A percentile compares a stretch with the other conserved stretches of the same genome.
Evolutionary conservation across 2,329 filamentous ascomycete genomes (phyloP).

Genomic region (Aureobasidium mangrovei): DNA sequence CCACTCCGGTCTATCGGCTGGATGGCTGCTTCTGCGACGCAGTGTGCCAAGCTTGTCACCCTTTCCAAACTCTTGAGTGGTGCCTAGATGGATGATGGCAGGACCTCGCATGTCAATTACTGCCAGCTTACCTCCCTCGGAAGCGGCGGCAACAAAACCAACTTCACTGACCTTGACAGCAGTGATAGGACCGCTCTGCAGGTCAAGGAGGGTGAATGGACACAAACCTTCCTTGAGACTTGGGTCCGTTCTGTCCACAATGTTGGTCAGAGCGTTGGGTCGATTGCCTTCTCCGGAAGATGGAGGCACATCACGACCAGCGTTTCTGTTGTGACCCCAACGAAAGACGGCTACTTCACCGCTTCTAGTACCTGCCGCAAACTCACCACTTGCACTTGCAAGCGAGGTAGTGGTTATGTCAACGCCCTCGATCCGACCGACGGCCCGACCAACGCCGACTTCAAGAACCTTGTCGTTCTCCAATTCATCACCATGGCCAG

Average conservation of each 20-base stretch:
- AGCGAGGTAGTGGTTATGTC: constrained; percentile 73
- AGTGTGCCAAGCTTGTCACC: constrained; percentile 70
- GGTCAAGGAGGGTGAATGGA: constrained; percentile 72
- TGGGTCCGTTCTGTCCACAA: constrained; percentile 63
- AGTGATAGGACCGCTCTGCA: constrained; percentile 72
- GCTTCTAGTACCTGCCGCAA: constrained; percentile 68
- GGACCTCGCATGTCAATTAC: constrained; percentile 86
- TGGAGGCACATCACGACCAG: constrained; percentile 51
- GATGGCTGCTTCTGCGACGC: constrained; percentile 43
- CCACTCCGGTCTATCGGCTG: constrained; percentile 54
- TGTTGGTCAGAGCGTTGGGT: constrained; percentile 55
- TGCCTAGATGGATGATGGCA: constrained; percentile 67
- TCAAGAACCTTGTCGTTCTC: constrained; percentile 78
- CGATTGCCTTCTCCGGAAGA: constrained; percentile 39
- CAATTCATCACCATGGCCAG: constrained; percentile 83
- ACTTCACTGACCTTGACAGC: constrained; percentile 81
- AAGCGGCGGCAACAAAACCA: constrained; percentile 82
- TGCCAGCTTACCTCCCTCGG: constrained; percentile 69
- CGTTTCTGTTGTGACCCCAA: constrained; percentile 73
- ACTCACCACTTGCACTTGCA: constrained; percentile 70
- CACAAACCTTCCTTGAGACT: constrained; percentile 69
- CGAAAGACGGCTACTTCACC: constrained; percentile 84
- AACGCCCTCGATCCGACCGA: constrained; percentile 69
- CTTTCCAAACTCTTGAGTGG: constrained; percentile 64
- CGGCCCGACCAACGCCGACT: constrained; percentile 73